These are phyloP conservation scores for Ehretia macrophylla DNA, from an alignment of 257 asterid species.

Conservation along the genomic window DNA sequence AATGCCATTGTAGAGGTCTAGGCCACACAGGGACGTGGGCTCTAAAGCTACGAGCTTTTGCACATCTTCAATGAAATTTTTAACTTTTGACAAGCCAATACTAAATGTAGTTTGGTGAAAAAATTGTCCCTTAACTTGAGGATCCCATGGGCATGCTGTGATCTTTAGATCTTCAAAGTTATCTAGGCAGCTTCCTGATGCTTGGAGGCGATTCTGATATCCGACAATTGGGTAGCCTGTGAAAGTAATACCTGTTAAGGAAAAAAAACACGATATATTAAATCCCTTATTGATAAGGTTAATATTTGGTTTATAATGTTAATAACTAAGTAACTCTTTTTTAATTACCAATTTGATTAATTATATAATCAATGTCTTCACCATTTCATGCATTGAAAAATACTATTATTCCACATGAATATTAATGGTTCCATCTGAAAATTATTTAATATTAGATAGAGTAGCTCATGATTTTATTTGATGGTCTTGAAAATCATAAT, in stretches of 20 bases:
- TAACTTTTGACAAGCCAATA: conserved; percentile 9
- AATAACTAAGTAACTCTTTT: no score
- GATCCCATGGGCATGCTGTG: conserved; percentile 18
- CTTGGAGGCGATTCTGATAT: conserved; percentile 11
- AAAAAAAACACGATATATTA: background rate
- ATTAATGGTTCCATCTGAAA: no score
- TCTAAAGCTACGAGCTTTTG: conserved; percentile 5
- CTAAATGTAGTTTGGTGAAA: conserved; percentile 2
- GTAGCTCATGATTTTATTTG: no score
- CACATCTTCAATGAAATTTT: conserved; percentile 11
- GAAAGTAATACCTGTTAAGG: background rate
- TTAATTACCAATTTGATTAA: no score
- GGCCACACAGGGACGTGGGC: conserved; percentile 2
- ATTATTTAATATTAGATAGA: no score
- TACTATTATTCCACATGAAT: no score
- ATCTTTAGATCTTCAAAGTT: background rate
- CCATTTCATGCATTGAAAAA: no score
- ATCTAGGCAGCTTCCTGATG: conserved; percentile 14
- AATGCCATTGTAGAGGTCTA: conserved; percentile 11
- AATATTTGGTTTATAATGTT: no score
- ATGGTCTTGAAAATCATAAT: no score
- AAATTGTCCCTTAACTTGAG: conserved; percentile 2
- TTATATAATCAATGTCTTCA: no score
- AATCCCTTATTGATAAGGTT: background rate
- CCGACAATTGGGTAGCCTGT: conserved; percentile 11